A percentile compares a stretch with the other conserved stretches of the same genome.
Evolutionary conservation across 345 rosid species (phyloP).

Genomic region (Dipteronia sinensis): DNA sequence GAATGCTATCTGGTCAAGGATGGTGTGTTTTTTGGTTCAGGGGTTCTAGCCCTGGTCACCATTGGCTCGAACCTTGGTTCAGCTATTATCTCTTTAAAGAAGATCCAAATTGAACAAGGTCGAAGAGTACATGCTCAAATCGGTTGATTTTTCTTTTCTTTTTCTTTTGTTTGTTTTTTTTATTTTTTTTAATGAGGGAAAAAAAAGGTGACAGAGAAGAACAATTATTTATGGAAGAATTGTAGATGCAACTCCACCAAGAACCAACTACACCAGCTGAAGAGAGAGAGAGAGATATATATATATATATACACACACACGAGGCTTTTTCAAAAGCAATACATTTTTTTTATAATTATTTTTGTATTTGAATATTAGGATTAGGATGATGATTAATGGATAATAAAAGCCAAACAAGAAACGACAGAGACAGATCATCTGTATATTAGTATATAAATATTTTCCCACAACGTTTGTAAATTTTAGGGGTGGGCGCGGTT

Average conservation of each 20-base stretch:
- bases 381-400: not conserved
- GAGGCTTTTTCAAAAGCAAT: not conserved
- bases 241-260: slow-evolving; percentile 14
- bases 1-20: slow-evolving; percentile 71
- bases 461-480: not conserved
- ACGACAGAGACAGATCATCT: slow-evolving; percentile 11
- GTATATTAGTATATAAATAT: not conserved
- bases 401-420: not conserved
- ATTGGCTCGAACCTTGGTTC: slow-evolving; percentile 40
- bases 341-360: not conserved
- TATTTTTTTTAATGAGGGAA: not conserved
- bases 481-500: too few species aligned
- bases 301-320: not conserved
- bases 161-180: too few species aligned
- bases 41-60: slow-evolving; percentile 42
- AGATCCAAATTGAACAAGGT: slow-evolving; percentile 21
- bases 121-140: slow-evolving; percentile 36
- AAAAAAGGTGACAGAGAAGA: not conserved
- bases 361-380: not conserved
- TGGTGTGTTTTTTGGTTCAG: slow-evolving; percentile 61
- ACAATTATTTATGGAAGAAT: not conserved
- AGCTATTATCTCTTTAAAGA: slow-evolving; percentile 22
- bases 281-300: too few species aligned
- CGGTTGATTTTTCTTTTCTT: slow-evolving; percentile 11
- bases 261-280: slow-evolving; percentile 21